Percentiles rank a stretch among this genome's conserved stretches.
Conservation (phyloP, 2,329 filamentous ascomycete species). For the Anthostomella pinea region DNA sequence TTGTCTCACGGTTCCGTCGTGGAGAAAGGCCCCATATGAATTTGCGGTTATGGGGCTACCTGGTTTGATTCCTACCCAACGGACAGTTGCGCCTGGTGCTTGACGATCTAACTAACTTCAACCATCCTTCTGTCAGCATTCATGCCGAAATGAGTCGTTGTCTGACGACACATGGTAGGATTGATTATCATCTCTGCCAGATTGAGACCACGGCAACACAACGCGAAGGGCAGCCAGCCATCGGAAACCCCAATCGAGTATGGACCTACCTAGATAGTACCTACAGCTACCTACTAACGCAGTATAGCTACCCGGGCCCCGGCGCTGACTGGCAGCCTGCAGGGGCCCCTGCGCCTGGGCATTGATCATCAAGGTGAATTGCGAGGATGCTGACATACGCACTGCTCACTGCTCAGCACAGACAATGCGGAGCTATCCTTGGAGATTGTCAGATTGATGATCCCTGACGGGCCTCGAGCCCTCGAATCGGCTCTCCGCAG, state of each 20-base stretch:
- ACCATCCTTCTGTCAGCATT: constrained; percentile 19
- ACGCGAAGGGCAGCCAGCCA: too few relatives aligned
- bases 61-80: constrained; percentile 19
- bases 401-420: constrained; percentile 14
- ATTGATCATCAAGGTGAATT: too few relatives aligned
- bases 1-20: constrained; percentile 21
- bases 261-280: too few relatives aligned
- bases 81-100: constrained; percentile 7
- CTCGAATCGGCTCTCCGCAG: too few relatives aligned
- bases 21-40: constrained; percentile 27
- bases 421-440: constrained; percentile 6
- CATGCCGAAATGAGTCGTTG: constrained; percentile 7
- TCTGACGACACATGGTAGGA: constrained; percentile 1
- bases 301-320: too few relatives aligned
- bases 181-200: too few relatives aligned
- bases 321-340: too few relatives aligned
- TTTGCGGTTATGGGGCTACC: constrained; percentile 21
- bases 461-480: neutral
- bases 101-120: constrained; percentile 7
- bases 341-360: too few relatives aligned
- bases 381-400: constrained; percentile 14
- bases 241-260: too few relatives aligned
- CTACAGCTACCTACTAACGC: too few relatives aligned
- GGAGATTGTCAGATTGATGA: too few relatives aligned
- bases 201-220: too few relatives aligned